phyloP scores from a whole-genome alignment of 1,284 basidiomycete species.

The Sporisorium sorghi region DNA sequence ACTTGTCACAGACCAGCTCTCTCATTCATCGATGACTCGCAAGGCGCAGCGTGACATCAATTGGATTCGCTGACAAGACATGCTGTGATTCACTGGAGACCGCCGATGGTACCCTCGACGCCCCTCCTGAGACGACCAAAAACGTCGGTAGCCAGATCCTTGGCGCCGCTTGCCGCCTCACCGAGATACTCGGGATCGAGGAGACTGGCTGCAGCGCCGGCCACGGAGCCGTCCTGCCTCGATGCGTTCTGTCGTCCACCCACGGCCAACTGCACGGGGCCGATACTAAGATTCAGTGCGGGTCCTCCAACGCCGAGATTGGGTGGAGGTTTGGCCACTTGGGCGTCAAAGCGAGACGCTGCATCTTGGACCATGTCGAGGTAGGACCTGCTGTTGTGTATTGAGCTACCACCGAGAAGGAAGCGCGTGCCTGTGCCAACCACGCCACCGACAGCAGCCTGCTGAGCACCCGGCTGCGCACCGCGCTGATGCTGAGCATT shows the following conservation, averaged over 20 bases:
- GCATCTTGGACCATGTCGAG: conserved; percentile 65
- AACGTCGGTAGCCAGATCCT: conserved; percentile 59
- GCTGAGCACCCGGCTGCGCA: conserved; percentile 18
- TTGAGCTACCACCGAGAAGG: conserved; percentile 63
- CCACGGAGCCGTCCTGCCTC: conserved; percentile 22
- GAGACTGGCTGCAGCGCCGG: conserved; percentile 26
- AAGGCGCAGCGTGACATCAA: background rate
- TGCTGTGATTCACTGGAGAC: conserved; percentile 24
- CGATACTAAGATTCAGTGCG: conserved; percentile 59
- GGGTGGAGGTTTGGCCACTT: conserved; percentile 54
- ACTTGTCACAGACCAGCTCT: too few species aligned
- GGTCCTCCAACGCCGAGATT: conserved; percentile 36
- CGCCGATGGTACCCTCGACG: conserved; percentile 53
- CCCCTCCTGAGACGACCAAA: conserved; percentile 56
- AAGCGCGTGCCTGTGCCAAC: conserved; percentile 54
- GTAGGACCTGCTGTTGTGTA: conserved; percentile 62
- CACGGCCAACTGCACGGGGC: conserved; percentile 58
- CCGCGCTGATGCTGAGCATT: conserved; percentile 53
- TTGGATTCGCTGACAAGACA: background rate
- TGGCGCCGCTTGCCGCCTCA: conserved; percentile 62
- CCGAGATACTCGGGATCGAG: conserved; percentile 51
- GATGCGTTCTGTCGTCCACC: conserved; percentile 24
- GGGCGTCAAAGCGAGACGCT: conserved; percentile 56
- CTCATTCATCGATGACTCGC: background rate
- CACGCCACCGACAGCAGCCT: conserved; percentile 30